phyloP scores from a whole-genome alignment of 2,329 filamentous ascomycete genomes.

The Neofusicoccum cordaticola region DNA sequence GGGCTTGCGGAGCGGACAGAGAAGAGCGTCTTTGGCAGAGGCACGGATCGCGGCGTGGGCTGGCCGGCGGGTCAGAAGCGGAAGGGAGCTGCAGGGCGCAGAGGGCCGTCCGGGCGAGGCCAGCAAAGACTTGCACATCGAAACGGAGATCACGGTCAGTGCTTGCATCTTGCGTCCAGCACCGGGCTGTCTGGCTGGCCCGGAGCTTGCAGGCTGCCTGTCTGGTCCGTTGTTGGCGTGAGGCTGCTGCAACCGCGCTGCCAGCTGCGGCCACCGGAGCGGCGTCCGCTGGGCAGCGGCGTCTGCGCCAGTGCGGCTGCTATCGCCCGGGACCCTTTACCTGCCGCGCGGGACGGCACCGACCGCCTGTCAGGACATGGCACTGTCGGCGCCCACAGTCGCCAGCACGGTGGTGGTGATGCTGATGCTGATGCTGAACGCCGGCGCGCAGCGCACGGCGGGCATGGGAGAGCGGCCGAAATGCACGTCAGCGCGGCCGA shows the following conservation, averaged over 20 bases:
- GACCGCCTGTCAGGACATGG: neutral
- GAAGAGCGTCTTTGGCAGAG: neutral
- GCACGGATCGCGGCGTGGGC: neutral
- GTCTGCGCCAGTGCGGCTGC: neutral
- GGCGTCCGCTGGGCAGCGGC: neutral
- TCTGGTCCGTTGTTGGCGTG: neutral
- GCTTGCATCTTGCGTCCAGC: neutral
- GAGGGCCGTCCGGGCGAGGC: conserved; percentile 1
- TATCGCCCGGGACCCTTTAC: neutral
- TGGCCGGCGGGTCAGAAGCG: neutral
- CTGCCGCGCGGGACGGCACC: neutral
- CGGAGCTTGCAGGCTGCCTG: neutral
- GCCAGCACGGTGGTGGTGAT: too few species aligned
- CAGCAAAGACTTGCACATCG: neutral
- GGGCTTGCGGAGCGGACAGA: neutral
- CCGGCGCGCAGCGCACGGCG: too few species aligned
- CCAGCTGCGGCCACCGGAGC: neutral
- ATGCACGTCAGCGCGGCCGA: neutral
- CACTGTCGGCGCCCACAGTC: too few species aligned
- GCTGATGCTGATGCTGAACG: too few species aligned
- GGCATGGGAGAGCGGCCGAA: neutral
- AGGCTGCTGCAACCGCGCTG: neutral
- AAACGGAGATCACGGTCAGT: conserved; percentile 1
- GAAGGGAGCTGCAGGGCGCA: conserved; percentile 9
- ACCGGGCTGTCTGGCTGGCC: neutral